Percentiles rank a stretch among this genome's conserved stretches.
These are phyloP conservation scores for Xerocomus potaroensis DNA, from an alignment of 768 basidiomycete genomes.

Conservation along the genomic window DNA sequence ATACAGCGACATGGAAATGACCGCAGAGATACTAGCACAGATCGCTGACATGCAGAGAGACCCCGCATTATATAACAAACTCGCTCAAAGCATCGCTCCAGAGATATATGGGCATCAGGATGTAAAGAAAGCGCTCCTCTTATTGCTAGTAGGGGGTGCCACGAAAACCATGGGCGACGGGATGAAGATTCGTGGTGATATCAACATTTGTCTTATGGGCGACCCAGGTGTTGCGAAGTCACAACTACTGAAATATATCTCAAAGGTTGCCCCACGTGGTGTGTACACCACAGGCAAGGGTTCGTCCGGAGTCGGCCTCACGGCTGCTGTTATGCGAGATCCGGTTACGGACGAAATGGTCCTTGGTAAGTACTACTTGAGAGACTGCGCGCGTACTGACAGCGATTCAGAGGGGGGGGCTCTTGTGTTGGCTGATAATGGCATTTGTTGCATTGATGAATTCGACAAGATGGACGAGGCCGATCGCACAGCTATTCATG, in stretches of 20 bases:
- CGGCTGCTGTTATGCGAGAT: constrained; percentile 98
- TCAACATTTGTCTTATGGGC: constrained; percentile 98
- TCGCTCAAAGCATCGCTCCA: constrained; percentile 93
- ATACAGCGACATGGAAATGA: constrained; percentile 91
- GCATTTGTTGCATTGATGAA: constrained; percentile 99
- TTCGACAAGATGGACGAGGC: constrained; percentile 99
- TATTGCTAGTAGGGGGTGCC: constrained; percentile 92
- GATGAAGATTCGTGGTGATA: constrained; percentile 97
- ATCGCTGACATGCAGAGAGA: constrained; percentile 69
- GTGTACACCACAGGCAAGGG: constrained; percentile 99
- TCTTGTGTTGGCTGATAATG: constrained; percentile 97
- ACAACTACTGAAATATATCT: constrained; percentile 95
- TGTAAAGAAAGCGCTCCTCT: constrained; percentile 91
- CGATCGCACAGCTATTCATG: constrained; percentile 97
- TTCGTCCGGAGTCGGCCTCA: constrained; percentile 97
- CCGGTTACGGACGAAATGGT: constrained; percentile 99
- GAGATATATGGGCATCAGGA: constrained; percentile 98
- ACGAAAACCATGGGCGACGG: constrained; percentile 95
- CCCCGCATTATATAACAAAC: constrained; percentile 77
- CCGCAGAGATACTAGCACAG: constrained; percentile 70
- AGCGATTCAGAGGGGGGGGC: constrained; percentile 85
- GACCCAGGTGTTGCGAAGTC: constrained; percentile 99
- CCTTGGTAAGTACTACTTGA: constrained; percentile 60
- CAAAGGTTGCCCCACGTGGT: constrained; percentile 95
- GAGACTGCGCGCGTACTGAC: constrained; percentile 7